Evolutionary conservation across 1,284 basidiomycete genomes (phyloP).

Genomic region (Erythrobasidium hasegawianum): DNA sequence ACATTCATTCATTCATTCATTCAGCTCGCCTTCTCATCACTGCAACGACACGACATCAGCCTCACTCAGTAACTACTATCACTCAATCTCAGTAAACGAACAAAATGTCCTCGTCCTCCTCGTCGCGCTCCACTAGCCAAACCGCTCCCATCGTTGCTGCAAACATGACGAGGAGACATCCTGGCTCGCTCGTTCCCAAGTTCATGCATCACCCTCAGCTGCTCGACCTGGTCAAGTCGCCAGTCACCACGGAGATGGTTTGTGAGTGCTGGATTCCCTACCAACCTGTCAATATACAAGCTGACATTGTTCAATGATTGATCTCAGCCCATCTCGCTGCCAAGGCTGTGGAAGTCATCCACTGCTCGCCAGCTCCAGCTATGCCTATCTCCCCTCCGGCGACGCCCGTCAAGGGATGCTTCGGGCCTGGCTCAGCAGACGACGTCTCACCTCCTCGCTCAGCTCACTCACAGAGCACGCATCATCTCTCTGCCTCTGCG

Average conservation of each 20-base stretch:
- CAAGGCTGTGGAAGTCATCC: constrained; percentile 62
- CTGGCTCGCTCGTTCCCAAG: constrained; percentile 45
- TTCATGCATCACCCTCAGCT: constrained; percentile 67
- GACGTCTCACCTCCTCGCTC: constrained; percentile 28
- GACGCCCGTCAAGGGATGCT: constrained; percentile 46
- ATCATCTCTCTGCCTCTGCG: constrained; percentile 9
- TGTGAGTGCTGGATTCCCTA: constrained; percentile 46
- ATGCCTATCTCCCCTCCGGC: constrained; percentile 43
- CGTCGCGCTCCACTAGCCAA: background rate
- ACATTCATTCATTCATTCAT: too few relatives aligned
- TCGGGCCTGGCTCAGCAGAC: constrained; percentile 42
- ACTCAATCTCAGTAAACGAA: too few relatives aligned
- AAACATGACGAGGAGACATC: constrained; percentile 42
- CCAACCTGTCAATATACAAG: background rate
- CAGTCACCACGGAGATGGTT: constrained; percentile 77
- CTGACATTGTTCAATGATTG: background rate
- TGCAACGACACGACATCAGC: background rate
- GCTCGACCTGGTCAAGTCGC: constrained; percentile 68
- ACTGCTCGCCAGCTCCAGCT: constrained; percentile 41
- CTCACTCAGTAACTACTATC: too few relatives aligned
- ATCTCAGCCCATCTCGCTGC: constrained; percentile 58
- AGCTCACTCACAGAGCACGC: background rate
- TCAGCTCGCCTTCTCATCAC: background rate
- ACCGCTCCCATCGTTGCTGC: constrained; percentile 18
- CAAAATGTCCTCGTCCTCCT: too few relatives aligned